Percentiles rank a stretch among this genome's conserved stretches.
These are phyloP conservation scores for Eimeria maxima DNA, from an alignment of 169 alveolate species.

Conservation along the genomic window DNA sequence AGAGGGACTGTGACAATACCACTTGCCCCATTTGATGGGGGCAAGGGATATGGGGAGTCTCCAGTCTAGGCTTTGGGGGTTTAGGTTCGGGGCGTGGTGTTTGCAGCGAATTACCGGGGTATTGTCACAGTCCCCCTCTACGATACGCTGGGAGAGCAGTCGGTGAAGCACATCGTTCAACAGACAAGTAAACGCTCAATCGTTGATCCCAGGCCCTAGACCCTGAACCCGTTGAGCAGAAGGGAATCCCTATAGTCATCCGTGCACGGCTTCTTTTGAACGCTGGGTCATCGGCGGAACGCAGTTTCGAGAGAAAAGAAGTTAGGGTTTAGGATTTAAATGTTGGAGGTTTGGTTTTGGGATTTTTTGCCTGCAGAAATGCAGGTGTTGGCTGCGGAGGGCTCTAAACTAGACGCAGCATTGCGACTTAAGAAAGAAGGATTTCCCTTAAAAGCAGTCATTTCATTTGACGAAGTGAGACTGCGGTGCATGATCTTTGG, in stretches of 20 bases:
- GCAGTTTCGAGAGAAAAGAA: neutral
- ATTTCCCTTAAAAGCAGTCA: conserved; percentile 38
- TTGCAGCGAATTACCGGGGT: conserved; percentile 71
- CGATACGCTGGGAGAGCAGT: conserved; percentile 84
- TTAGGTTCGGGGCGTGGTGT: conserved; percentile 1
- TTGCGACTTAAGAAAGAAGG: conserved; percentile 23
- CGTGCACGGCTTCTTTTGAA: neutral
- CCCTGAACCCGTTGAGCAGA: conserved; percentile 40
- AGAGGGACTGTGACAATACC: no score
- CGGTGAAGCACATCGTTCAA: conserved; percentile 64
- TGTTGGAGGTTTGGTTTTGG: conserved; percentile 17
- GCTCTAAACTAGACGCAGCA: conserved; percentile 33
- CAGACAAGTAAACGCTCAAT: conserved; percentile 80
- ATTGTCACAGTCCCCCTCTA: conserved; percentile 83
- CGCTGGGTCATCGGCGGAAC: neutral
- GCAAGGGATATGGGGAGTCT: neutral
- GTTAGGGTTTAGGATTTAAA: neutral
- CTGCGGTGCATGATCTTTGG: neutral
- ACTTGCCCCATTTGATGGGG: no score
- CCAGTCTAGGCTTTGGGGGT: conserved; percentile 4
- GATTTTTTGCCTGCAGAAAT: conserved; percentile 62
- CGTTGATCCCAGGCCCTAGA: neutral
- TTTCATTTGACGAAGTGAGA: conserved; percentile 73
- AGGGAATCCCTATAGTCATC: neutral
- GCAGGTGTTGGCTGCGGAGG: conserved; percentile 72